Evolutionary conservation across 2,329 filamentous ascomycete genomes (phyloP), one percentile per base, ranked within the genome.

Genomic region (Talaromyces sp.): DNA sequence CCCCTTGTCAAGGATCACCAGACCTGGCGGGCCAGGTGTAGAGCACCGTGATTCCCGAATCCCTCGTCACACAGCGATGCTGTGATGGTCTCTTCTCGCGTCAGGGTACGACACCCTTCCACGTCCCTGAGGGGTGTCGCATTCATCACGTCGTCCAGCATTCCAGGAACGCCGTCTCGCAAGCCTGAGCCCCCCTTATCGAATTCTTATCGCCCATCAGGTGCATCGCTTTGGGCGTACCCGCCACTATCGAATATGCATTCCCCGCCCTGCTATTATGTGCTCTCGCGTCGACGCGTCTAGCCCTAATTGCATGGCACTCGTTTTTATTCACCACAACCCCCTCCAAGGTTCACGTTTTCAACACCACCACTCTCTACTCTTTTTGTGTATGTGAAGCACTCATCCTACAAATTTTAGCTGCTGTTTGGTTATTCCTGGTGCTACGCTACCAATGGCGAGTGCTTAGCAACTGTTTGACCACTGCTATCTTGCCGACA

Each of bases 211-310:
- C 27, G 26, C 26, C 24, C 14, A 12, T 29, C 51, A 24, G 21
- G 21, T 31, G n/a, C 29, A 52, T 31, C 38, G 21, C 32, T 31
- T 53, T n/a, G 17, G 6, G 82, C 81, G 72, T 61, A 21, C 62
- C 56, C 17, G 61, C 61, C 61, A 63, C 56, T 43, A 50, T 48
- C 41, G 41, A 57, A 41, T 56, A 57, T 57, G 61, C 63, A 66
- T 64, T 66, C 63, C 58, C 58, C 54, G 54, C 62, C 63, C 64
- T 63, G 54, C 43, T 27, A 27, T 53, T 31, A n/a, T n/a, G n/a
- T 27, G 41, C 58, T 54, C 29, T 38, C 41, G 41, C 41, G 38
- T 51, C 53, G 21, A 62, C 60, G 63, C 64, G 62, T 61, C 29
- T 41, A 61, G 58, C 51, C 46, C 58, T 60, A 59, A 60, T 55